Percentiles rank a stretch among this genome's conserved stretches.
Conservation (phyloP, 306 rosid genomes). For the Gillenia trifoliata region DNA sequence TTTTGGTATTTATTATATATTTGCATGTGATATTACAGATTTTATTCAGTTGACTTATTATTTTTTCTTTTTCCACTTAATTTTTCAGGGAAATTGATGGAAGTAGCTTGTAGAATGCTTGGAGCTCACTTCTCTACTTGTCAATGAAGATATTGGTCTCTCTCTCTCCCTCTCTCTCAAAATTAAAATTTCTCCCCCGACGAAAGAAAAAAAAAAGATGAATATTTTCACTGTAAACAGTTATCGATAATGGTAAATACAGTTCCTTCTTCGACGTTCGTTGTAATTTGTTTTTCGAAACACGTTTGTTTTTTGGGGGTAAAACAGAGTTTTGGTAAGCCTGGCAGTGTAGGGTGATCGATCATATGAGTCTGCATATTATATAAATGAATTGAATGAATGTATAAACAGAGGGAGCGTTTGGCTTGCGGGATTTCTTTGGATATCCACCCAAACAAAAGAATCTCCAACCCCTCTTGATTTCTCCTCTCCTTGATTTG, state of each 20-base stretch:
- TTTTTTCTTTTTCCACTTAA: constrained; percentile 15
- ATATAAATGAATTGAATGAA: constrained; percentile 34
- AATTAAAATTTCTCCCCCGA: constrained; percentile 23
- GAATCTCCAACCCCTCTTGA: not conserved
- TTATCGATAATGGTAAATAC: constrained; percentile 56
- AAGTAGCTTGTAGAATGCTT: constrained; percentile 72
- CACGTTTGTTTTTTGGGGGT: constrained; percentile 8
- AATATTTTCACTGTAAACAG: constrained; percentile 41
- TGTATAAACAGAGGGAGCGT: constrained; percentile 38
- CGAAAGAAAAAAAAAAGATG: constrained; percentile 13
- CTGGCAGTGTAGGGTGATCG: constrained; percentile 51
- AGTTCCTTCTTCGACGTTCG: constrained; percentile 7
- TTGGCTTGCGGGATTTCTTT: constrained; percentile 38
- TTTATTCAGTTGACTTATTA: constrained; percentile 12
- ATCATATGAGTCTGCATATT: constrained; percentile 23
- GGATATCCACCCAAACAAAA: constrained; percentile 16
- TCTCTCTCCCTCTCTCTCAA: constrained; percentile 14
- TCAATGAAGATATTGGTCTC: constrained; percentile 29
- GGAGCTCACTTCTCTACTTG: constrained; percentile 69
- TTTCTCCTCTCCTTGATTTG: constrained; percentile 16
- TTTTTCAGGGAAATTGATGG: constrained; percentile 75
- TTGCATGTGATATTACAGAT: not conserved
- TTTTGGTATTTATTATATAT: not conserved
- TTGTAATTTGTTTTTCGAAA: constrained; percentile 1
- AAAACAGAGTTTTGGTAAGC: constrained; percentile 1